phyloP scores from a whole-genome alignment of 495 filamentous ascomycete species.

The Monascus purpureus region DNA sequence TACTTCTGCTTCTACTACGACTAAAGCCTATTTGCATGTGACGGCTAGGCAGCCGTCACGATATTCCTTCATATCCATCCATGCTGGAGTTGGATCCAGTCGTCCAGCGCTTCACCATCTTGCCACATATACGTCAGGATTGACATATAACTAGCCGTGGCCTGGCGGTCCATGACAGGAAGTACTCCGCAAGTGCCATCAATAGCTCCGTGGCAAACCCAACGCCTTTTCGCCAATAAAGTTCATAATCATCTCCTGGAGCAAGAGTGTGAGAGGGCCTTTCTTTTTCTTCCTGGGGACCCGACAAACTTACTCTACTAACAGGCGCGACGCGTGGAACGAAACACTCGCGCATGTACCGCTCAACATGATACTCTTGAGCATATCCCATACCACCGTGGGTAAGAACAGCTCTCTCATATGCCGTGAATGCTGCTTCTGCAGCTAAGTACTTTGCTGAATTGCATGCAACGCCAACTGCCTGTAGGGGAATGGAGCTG shows the following conservation, averaged over 20 bases:
- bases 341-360: constrained; percentile 59
- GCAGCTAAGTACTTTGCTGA: constrained; percentile 68
- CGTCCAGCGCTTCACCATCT: no score
- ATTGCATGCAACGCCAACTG: constrained; percentile 60
- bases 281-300: not conserved
- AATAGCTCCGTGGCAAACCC: constrained; percentile 38
- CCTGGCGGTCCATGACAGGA: no score
- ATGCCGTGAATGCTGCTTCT: constrained; percentile 63
- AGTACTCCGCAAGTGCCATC: no score
- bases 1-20: no score
- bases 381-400: constrained; percentile 72
- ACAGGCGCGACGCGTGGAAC: constrained; percentile 66
- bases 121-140: no score
- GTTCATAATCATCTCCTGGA: constrained; percentile 61
- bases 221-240: constrained; percentile 65
- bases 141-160: no score
- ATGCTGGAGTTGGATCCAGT: no score
- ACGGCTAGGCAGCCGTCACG: no score
- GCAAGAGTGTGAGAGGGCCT: not conserved
- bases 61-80: no score
- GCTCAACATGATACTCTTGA: constrained; percentile 64
- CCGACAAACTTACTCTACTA: constrained; percentile 26
- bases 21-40: no score
- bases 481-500: constrained; percentile 39
- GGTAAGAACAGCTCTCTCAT: constrained; percentile 51